Evolutionary conservation across 345 rosid genomes (phyloP).

Genomic region (Heritiera littoralis): DNA sequence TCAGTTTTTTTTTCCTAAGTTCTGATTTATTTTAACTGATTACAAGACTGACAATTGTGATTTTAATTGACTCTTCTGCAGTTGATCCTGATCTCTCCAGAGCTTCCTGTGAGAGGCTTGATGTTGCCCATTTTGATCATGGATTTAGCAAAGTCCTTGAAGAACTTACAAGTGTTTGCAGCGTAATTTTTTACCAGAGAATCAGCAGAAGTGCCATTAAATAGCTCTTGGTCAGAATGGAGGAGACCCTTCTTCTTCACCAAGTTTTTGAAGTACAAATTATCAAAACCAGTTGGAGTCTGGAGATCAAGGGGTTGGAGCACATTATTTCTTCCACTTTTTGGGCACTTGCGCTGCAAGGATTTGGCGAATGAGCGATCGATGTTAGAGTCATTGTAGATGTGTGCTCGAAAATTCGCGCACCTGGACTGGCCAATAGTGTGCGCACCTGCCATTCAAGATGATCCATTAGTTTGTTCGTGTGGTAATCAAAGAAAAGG

Average conservation of each 20-base stretch:
- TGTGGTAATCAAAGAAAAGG: not conserved
- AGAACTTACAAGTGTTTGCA: conserved; percentile 23
- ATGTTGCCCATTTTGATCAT: conserved; percentile 49
- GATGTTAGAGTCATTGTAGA: conserved; percentile 39
- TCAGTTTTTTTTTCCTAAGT: not conserved
- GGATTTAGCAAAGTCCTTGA: conserved; percentile 30
- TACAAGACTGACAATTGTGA: not conserved
- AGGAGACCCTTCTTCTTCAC: conserved; percentile 41
- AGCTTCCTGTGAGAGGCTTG: conserved; percentile 37
- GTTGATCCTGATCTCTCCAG: conserved; percentile 39
- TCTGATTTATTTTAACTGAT: not conserved
- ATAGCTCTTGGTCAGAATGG: conserved; percentile 41
- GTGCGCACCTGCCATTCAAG: conserved; percentile 28
- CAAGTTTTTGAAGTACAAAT: conserved; percentile 34
- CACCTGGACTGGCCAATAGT: conserved; percentile 41
- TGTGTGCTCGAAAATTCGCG: conserved; percentile 20
- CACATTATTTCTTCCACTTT: conserved; percentile 22
- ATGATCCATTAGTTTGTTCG: not conserved
- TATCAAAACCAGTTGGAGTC: conserved; percentile 31
- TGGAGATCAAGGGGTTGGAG: conserved; percentile 24
- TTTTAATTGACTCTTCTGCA: conserved; percentile 36
- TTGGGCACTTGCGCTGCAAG: conserved; percentile 25
- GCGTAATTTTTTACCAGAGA: conserved; percentile 32
- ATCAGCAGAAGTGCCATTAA: conserved; percentile 25
- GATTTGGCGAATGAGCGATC: conserved; percentile 28